Evolutionary conservation across 2,329 filamentous ascomycete genomes (phyloP), one percentile per base, ranked within the genome.

Genomic region (Moelleriella libera): DNA sequence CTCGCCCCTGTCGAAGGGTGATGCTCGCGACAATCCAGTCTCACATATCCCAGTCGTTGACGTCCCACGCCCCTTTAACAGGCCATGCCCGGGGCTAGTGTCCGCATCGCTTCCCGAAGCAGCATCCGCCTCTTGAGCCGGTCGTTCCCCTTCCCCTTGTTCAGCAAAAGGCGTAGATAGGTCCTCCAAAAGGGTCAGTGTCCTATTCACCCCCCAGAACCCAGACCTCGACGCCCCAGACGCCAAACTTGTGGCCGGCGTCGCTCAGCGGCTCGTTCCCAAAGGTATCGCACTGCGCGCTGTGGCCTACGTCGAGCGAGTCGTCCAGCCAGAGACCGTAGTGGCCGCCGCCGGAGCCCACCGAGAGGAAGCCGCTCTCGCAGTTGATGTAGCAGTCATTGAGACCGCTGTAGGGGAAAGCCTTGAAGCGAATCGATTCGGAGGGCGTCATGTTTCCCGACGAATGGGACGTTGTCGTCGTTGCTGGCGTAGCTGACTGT

Each of bases 351-450:
- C 74, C 87, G 48, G 88, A 90, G 9, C 92, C 92, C 21, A 97
- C 75, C 58, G 85, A 92, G 11, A 98, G 65, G 61, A 85, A 97
- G 29, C 82, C 78, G 3, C 79, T 72, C 66, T 97, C 88, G 65
- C 90, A 97, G 58, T 94, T 85, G 55, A 97, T 92, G 70, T 90
- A 88, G 62, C 94, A 98, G 64, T 97, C 92, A 63, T 98, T 97
- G 41, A 94, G 78, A 5, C 92, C 92, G 48, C 85, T 94, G 60
- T 96, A 97, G 0, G 90, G 89, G 58, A 97, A 98, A 0, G 90
- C 90, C 66, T 95, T 96, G 75, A 98, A 98, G 21, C 92, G 81
- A 55, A 97, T 87, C 30, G 80, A 75, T 51, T 90, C 85, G 5
- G 80, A 77, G 9, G 58, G 56, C 21, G 21, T 21, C 21, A 21